Evolutionary conservation across 441 rosid species (phyloP), one percentile per base, ranked within the genome.

Genomic region (Metrosideros polymorpha): DNA sequence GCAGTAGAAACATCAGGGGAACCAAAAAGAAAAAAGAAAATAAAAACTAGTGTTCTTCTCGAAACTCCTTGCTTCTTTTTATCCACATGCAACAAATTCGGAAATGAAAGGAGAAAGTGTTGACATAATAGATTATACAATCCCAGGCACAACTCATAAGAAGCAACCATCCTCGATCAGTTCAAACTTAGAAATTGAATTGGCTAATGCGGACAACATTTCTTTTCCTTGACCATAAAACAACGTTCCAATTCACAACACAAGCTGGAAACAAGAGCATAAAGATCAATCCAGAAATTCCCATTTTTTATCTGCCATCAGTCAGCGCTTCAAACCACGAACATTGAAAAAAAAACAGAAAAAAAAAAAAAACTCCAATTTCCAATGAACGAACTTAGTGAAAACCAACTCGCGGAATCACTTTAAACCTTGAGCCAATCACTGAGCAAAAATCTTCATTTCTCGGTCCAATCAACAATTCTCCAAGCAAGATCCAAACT

Each of bases 381-480:
- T 49, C 75, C 57, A 71, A 35, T 39, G 45, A 35, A 35, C 79
- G 79, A 35, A 66, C 39, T 66, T 24, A 35, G 27, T 66, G 43
- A 66, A 66, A 35, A 35, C 45, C 45, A 66, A 66, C n/a, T 66
- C 79, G 27, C 35, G 47, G 35, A 35, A 27, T 39, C 47, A 24
- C 79, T 66, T 19, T 35, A 42, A 66, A 66, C 47, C 79, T 35
- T 35, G 77, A 19, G 77, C 77, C 77, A 66, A 66, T 35, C 45
- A 66, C 79, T 5, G 12, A 27, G 47, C 7, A 9, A 66, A 35
- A 35, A 66, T 66, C 79, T 66, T 79, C 85, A 53, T 82, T 85
- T 84, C 91, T 87, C 86, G 89, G 87, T 89, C 86, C 88, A 87
- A 86, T 86, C 88, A 90, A 88, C 45, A 35, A 84, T 82, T 27